phyloP scores from a whole-genome alignment of 23 red algal genomes.

The Gracilaria caudata region DNA sequence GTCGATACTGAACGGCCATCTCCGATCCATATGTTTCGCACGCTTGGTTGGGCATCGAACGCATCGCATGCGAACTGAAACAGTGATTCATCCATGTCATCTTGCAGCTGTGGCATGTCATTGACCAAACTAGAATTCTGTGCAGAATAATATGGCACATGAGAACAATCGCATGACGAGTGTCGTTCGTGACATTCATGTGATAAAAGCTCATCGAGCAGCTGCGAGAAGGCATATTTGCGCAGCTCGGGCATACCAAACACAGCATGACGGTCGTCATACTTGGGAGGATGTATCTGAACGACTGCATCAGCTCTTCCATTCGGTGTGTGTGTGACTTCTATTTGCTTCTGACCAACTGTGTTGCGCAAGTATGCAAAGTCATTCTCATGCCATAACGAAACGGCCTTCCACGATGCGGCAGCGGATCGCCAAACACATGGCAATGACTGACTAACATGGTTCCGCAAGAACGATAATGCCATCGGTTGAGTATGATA shows the following conservation, averaged over 20 bases:
- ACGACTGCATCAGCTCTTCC: constrained; percentile 66
- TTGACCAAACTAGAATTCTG: constrained; percentile 56
- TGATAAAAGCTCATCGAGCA: background rate
- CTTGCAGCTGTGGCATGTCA: constrained; percentile 32
- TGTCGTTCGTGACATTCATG: background rate
- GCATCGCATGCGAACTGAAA: constrained; percentile 54
- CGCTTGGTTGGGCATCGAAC: constrained; percentile 47
- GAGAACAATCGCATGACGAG: constrained; percentile 1
- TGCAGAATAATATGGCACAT: constrained; percentile 65
- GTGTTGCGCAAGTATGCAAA: constrained; percentile 41
- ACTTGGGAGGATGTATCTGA: background rate
- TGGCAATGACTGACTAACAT: constrained; percentile 60
- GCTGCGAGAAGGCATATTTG: background rate
- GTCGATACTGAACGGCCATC: constrained; percentile 53
- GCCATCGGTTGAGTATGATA: constrained; percentile 22
- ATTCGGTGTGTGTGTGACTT: constrained; percentile 51
- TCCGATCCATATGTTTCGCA: constrained; percentile 74
- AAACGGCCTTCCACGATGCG: constrained; percentile 20
- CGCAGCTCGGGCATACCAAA: constrained; percentile 23
- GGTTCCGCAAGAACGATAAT: constrained; percentile 49
- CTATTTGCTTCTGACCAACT: constrained; percentile 16
- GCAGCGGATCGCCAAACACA: constrained; percentile 61
- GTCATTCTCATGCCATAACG: constrained; percentile 8
- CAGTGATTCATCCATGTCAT: constrained; percentile 15
- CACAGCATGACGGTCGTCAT: background rate